These are phyloP conservation scores for Ascochyta fabae DNA, from an alignment of 2,329 filamentous ascomycete genomes.

Conservation along the genomic window DNA sequence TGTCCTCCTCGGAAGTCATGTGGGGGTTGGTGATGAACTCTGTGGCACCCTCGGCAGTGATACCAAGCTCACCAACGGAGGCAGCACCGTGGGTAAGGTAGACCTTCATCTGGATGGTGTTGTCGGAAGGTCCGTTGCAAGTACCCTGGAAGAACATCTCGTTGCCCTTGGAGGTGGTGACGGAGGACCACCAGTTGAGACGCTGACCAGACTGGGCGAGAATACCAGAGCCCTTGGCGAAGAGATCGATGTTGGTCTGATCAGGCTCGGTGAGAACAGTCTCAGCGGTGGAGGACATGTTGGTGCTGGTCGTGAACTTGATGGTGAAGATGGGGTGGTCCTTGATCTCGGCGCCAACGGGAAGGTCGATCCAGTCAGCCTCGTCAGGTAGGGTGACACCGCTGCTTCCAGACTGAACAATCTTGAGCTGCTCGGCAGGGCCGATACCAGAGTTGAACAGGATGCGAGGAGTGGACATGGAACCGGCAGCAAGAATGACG, in stretches of 20 bases:
- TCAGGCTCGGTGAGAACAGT: slow-evolving; percentile 37
- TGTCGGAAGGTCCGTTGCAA: slow-evolving; percentile 50
- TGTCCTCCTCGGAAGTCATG: slow-evolving; percentile 56
- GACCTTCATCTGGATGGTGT: slow-evolving; percentile 46
- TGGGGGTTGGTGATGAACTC: slow-evolving; percentile 58
- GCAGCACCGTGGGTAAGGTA: slow-evolving; percentile 69
- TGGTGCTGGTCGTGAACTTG: slow-evolving; percentile 38
- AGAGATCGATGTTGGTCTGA: slow-evolving; percentile 40
- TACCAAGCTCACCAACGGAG: slow-evolving; percentile 64
- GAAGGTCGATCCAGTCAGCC: slow-evolving; percentile 57
- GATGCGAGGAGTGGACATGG: slow-evolving; percentile 72
- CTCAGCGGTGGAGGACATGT: slow-evolving; percentile 28
- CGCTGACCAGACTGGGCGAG: slow-evolving; percentile 57
- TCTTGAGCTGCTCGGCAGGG: slow-evolving; percentile 57
- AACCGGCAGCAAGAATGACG: slow-evolving; percentile 70
- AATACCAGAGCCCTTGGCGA: slow-evolving; percentile 48
- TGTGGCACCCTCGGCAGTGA: slow-evolving; percentile 47
- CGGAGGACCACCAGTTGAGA: slow-evolving; percentile 57
- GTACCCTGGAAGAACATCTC: slow-evolving; percentile 54
- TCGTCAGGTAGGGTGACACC: slow-evolving; percentile 51
- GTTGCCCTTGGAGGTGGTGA: slow-evolving; percentile 51
- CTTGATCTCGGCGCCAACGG: slow-evolving; percentile 55
- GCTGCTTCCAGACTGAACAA: slow-evolving; percentile 51
- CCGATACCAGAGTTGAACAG: slow-evolving; percentile 74
- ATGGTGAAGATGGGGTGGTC: slow-evolving; percentile 48